Conservation (phyloP, 306 rosid genomes). For the Quercus ilex region DNA sequence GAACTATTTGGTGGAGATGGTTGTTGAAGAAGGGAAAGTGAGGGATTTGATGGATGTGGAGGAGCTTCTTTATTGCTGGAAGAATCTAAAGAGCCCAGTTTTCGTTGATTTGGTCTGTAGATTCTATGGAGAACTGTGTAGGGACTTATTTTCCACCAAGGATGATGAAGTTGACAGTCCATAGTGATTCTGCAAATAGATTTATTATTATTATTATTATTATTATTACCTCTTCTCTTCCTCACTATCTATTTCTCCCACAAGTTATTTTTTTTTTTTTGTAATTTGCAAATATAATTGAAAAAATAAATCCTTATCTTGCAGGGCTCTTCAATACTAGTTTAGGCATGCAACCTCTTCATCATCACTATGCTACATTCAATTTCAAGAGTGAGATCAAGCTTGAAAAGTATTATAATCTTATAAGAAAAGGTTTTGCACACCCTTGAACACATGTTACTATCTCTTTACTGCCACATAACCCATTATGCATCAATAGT, state of each 20-base stretch:
- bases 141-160: slow-evolving; percentile 69
- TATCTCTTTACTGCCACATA: too few relatives aligned
- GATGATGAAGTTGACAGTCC: slow-evolving; percentile 24
- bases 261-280: not conserved
- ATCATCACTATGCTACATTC: not conserved
- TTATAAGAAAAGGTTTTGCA: not conserved
- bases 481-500: too few relatives aligned
- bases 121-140: slow-evolving; percentile 92
- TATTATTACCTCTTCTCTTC: not conserved
- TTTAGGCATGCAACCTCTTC: not conserved
- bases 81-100: slow-evolving; percentile 67
- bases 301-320: not conserved
- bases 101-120: slow-evolving; percentile 71
- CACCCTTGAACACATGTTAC: too few relatives aligned
- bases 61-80: slow-evolving; percentile 86
- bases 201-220: not conserved
- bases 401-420: not conserved
- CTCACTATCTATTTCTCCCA: not conserved
- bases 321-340: not conserved
- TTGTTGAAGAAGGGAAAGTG: slow-evolving; percentile 81
- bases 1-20: slow-evolving; percentile 83
- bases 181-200: not conserved
- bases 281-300: not conserved
- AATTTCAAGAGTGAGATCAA: not conserved
- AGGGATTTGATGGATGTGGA: slow-evolving; percentile 77